Percentiles rank a stretch among this genome's conserved stretches.
These are phyloP conservation scores for Capsella bursapastoris DNA, from an alignment of 345 rosid species.

Conservation along the genomic window DNA sequence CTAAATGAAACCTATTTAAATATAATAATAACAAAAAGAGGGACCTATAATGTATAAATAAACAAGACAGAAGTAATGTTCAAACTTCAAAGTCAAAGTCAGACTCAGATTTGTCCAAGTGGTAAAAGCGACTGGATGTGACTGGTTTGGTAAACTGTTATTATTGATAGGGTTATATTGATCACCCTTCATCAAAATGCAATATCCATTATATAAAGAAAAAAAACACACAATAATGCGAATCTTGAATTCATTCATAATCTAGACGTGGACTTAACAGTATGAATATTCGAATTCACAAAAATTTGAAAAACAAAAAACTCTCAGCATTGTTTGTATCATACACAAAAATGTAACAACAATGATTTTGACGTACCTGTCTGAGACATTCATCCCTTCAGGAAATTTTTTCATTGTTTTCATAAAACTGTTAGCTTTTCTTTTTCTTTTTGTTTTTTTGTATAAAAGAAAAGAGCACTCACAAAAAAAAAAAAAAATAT, in stretches of 20 bases:
- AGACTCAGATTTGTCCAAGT: conserved; percentile 37
- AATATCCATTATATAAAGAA: not conserved
- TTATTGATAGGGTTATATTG: conserved; percentile 25
- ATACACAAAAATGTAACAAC: conserved; percentile 42
- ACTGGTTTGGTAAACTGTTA: conserved; percentile 38
- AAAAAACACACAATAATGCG: conserved; percentile 11
- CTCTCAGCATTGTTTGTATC: conserved; percentile 23
- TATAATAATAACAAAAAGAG: not conserved
- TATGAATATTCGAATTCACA: conserved; percentile 39
- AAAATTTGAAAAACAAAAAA: conserved; percentile 21
- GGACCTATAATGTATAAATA: conserved; percentile 29
- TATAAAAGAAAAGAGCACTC: conserved; percentile 13
- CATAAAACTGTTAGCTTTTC: conserved; percentile 27
- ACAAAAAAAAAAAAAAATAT: conserved; percentile 7
- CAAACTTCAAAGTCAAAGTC: conserved; percentile 44
- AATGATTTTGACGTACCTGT: conserved; percentile 40
- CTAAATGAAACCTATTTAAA: conserved; percentile 32
- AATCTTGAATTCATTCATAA: conserved; percentile 34
- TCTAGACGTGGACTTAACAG: conserved; percentile 36
- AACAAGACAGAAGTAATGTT: conserved; percentile 45
- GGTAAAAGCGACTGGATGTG: conserved; percentile 41
- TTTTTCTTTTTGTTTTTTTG: not conserved
- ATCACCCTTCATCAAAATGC: conserved; percentile 10
- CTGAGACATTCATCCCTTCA: conserved; percentile 42
- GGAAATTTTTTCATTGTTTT: conserved; percentile 39